phyloP scores from a whole-genome alignment of 352 stramenopile genomes.

The Thraustochytrium sp. region DNA sequence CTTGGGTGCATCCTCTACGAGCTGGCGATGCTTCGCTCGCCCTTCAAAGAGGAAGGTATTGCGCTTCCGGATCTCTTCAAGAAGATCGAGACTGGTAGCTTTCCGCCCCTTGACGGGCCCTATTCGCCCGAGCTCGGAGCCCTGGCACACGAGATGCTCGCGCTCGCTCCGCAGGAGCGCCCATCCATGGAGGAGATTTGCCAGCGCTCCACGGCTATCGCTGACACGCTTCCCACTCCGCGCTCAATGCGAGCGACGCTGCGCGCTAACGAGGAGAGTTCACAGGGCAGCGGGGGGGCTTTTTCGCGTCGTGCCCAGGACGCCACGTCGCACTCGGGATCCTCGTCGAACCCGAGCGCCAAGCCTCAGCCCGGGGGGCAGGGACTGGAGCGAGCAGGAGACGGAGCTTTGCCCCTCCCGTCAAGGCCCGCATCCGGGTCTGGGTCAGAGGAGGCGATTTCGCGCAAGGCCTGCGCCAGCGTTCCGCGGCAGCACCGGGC shows the following conservation, averaged over 20 bases:
- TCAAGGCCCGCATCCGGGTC: too few species aligned
- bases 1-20: constrained; percentile 87
- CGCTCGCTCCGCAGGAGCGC: neutral
- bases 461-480: too few species aligned
- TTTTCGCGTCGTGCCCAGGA: too few species aligned
- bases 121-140: constrained; percentile 19
- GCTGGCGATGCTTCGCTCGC: constrained; percentile 82
- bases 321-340: too few species aligned
- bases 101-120: constrained; percentile 35
- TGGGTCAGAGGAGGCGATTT: too few species aligned
- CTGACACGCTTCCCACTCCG: neutral
- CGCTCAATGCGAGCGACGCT: neutral
- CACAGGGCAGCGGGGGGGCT: too few species aligned
- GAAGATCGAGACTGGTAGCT: constrained; percentile 62
- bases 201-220: neutral
- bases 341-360: too few species aligned
- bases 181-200: neutral
- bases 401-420: too few species aligned
- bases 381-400: too few species aligned
- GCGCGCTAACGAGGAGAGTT: too few species aligned
- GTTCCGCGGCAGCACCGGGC: neutral
- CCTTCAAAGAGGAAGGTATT: constrained; percentile 84
- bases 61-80: constrained; percentile 82
- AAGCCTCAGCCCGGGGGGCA: too few species aligned
- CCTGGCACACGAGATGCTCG: constrained; percentile 32